Percentiles rank a stretch among this genome's conserved stretches.
Conservation (phyloP, 768 basidiomycete genomes). For the Boletus pseudo-olivaceus region DNA sequence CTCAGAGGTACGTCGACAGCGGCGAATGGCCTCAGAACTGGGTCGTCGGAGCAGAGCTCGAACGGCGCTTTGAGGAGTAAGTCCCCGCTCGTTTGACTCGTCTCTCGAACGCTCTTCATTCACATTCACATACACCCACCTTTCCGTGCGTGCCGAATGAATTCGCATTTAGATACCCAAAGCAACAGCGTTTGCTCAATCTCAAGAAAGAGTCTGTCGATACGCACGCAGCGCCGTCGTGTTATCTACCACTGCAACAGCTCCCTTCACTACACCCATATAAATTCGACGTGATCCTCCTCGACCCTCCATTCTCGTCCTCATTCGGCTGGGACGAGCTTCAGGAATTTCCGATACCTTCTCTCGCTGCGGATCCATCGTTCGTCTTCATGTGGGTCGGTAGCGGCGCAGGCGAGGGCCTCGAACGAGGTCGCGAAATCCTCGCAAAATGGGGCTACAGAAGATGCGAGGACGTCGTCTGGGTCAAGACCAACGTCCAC, state of each 20-base stretch:
- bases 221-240: constrained; percentile 64
- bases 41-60: constrained; percentile 86
- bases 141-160: background rate
- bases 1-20: constrained; percentile 82
- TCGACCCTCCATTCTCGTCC: constrained; percentile 87
- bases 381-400: constrained; percentile 98
- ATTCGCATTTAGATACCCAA: constrained; percentile 73
- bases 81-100: constrained; percentile 30
- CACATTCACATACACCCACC: background rate
- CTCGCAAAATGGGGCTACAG: constrained; percentile 93
- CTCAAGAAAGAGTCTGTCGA: constrained; percentile 81
- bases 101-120: background rate
- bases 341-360: constrained; percentile 75
- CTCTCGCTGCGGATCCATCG: constrained; percentile 84
- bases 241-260: constrained; percentile 62
- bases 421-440: constrained; percentile 88
- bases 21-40: constrained; percentile 95
- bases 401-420: constrained; percentile 80
- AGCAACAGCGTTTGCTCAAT: constrained; percentile 78
- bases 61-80: constrained; percentile 91
- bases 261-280: constrained; percentile 53
- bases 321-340: constrained; percentile 85
- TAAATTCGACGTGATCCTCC: constrained; percentile 89
- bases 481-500: constrained; percentile 88
- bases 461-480: constrained; percentile 96